phyloP scores from a whole-genome alignment of 1,284 basidiomycete species.

The Sporisorium scitamineum region DNA sequence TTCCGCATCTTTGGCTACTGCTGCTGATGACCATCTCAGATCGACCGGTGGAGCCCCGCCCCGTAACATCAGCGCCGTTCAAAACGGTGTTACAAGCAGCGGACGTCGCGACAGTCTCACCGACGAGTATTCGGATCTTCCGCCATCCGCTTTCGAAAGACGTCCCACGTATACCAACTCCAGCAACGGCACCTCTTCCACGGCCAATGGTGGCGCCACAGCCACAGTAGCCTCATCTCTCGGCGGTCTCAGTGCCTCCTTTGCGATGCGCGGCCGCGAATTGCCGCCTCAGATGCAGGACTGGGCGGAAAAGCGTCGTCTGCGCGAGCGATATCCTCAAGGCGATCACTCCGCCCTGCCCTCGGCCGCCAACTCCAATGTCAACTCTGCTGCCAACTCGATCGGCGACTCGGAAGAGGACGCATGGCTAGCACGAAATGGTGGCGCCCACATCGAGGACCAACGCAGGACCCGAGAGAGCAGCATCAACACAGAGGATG shows the following conservation, averaged over 20 bases:
- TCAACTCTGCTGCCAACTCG: slow-evolving; percentile 44
- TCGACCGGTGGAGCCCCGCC: background rate
- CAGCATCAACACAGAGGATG: slow-evolving; percentile 35
- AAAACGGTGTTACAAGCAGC: slow-evolving; percentile 10
- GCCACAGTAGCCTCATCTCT: slow-evolving; percentile 39
- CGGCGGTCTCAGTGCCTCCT: slow-evolving; percentile 55
- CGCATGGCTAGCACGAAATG: slow-evolving; percentile 15
- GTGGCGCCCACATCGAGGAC: background rate
- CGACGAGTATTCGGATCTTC: slow-evolving; percentile 46
- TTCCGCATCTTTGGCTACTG: background rate
- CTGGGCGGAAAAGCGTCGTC: slow-evolving; percentile 60
- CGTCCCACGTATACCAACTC: slow-evolving; percentile 33
- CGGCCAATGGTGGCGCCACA: slow-evolving; percentile 15
- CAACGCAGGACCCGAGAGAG: slow-evolving; percentile 23
- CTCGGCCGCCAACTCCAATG: slow-evolving; percentile 53
- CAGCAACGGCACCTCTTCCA: slow-evolving; percentile 2
- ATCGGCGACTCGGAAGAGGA: slow-evolving; percentile 47
- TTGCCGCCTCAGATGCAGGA: slow-evolving; percentile 56
- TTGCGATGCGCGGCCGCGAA: slow-evolving; percentile 62
- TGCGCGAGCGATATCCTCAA: slow-evolving; percentile 60
- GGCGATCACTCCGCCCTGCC: slow-evolving; percentile 61
- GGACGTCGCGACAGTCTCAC: slow-evolving; percentile 30
- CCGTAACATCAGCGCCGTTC: slow-evolving; percentile 9
- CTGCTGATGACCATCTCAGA: background rate
- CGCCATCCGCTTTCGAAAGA: slow-evolving; percentile 49